Conservation (phyloP, 2,329 filamentous ascomycete genomes). For the Truncatella angustata region DNA sequence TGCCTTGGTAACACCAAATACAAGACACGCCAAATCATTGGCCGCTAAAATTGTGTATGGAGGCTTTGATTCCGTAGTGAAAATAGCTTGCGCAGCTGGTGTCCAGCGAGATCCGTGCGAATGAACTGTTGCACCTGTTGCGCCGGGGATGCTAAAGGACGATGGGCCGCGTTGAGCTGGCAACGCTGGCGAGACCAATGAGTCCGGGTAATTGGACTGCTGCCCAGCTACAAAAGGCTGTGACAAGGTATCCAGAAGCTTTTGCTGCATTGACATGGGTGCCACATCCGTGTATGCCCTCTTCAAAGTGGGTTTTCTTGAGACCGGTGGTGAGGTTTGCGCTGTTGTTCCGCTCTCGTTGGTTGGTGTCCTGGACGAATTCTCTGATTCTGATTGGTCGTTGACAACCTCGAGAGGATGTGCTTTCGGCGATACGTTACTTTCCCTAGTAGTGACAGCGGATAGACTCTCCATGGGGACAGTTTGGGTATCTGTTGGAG, state of each 20-base stretch:
- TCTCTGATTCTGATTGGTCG: slow-evolving; percentile 38
- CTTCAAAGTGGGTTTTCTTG: slow-evolving; percentile 68
- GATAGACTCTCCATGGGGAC: background rate
- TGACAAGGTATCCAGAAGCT: slow-evolving; percentile 79
- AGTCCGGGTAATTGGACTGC: slow-evolving; percentile 28
- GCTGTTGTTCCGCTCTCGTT: slow-evolving; percentile 54
- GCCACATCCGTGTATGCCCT: slow-evolving; percentile 85
- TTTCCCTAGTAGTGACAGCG: background rate
- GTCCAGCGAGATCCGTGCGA: slow-evolving; percentile 88
- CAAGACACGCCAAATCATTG: slow-evolving; percentile 91
- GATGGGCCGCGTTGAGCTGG: slow-evolving; percentile 37
- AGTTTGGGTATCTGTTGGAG: slow-evolving; percentile 26
- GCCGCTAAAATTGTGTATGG: slow-evolving; percentile 96
- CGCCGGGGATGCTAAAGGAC: slow-evolving; percentile 41
- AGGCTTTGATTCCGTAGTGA: slow-evolving; percentile 86
- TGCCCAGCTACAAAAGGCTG: slow-evolving; percentile 71
- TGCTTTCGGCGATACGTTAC: slow-evolving; percentile 2
- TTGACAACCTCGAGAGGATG: slow-evolving; percentile 17
- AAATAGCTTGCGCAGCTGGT: slow-evolving; percentile 91
- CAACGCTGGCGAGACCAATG: slow-evolving; percentile 42
- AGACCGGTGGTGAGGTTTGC: slow-evolving; percentile 52
- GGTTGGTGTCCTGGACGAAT: slow-evolving; percentile 53
- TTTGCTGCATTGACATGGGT: slow-evolving; percentile 73
- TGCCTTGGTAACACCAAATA: slow-evolving; percentile 98
- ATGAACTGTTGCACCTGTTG: slow-evolving; percentile 65